Percentiles rank a stretch among this genome's conserved stretches.
Evolutionary conservation across 305 asterid species (phyloP).

Genomic region (Fraxinus latifolia): DNA sequence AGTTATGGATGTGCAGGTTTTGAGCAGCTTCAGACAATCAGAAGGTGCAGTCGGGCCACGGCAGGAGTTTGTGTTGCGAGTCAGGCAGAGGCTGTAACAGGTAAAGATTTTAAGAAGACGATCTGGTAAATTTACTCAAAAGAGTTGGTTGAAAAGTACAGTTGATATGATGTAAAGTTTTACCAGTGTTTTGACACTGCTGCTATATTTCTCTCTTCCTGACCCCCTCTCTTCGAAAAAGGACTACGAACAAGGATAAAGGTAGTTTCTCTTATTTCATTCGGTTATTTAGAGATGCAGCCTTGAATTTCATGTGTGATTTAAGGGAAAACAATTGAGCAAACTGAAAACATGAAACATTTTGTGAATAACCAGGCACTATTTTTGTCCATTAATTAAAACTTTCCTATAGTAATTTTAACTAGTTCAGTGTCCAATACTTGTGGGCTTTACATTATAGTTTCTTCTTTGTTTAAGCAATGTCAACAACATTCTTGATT

Average conservation of each 20-base stretch:
- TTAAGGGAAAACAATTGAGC: background rate
- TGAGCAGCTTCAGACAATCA: background rate
- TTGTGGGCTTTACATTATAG: background rate
- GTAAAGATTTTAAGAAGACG: conserved; percentile 12
- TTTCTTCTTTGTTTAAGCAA: background rate
- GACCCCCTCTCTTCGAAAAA: background rate
- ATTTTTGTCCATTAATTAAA: background rate
- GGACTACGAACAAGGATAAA: background rate
- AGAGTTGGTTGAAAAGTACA: background rate
- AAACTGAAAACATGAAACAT: background rate
- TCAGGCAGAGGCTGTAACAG: background rate
- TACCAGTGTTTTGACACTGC: background rate
- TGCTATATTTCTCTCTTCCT: background rate
- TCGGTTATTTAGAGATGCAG: background rate
- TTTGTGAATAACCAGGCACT: background rate
- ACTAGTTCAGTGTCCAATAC: background rate
- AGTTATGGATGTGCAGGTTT: conserved; percentile 37
- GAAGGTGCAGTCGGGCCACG: background rate
- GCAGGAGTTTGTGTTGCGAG: background rate
- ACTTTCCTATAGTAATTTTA: background rate
- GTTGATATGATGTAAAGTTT: background rate
- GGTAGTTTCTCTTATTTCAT: background rate
- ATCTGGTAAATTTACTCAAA: background rate
- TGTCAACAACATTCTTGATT: background rate
- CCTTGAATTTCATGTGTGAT: background rate